Percentiles rank a stretch among this genome's conserved stretches.
Conservation (phyloP, 495 filamentous ascomycete species). For the Venustampulla echinocandica region DNA sequence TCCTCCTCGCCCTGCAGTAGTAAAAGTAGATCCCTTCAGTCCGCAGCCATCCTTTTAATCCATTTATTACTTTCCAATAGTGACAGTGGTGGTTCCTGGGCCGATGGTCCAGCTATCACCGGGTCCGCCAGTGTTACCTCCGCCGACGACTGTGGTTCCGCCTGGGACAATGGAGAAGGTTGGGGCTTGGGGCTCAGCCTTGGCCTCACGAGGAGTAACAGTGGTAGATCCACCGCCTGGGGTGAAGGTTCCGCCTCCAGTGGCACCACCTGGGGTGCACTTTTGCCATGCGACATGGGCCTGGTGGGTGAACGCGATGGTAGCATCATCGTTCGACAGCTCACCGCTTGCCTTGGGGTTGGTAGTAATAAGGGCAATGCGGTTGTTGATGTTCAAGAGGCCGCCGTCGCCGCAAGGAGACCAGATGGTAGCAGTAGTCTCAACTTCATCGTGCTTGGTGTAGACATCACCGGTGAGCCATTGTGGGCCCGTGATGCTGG, state of each 20-base stretch:
- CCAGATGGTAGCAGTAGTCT: slow-evolving; percentile 46
- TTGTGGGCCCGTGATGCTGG: slow-evolving; percentile 37
- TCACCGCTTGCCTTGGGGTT: slow-evolving; percentile 36
- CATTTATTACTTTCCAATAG: background rate
- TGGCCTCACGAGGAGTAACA: background rate
- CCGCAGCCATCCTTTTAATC: background rate
- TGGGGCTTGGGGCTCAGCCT: background rate
- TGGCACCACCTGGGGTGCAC: slow-evolving; percentile 26
- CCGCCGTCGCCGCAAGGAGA: slow-evolving; percentile 46
- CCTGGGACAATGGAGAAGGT: slow-evolving; percentile 3
- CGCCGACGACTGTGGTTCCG: background rate
- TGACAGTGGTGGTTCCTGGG: slow-evolving; percentile 1
- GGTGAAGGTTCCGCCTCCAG: slow-evolving; percentile 5
- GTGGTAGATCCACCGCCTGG: background rate
- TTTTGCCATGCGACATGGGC: slow-evolving; percentile 42
- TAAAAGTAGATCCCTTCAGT: too few species aligned
- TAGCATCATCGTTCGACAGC: slow-evolving; percentile 49
- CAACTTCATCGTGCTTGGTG: slow-evolving; percentile 46
- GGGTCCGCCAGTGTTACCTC: background rate
- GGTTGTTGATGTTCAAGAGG: slow-evolving; percentile 53
- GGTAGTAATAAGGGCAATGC: slow-evolving; percentile 40
- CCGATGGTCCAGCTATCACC: background rate
- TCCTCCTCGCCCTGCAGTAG: too few species aligned
- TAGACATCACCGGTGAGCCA: slow-evolving; percentile 39
- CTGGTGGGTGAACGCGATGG: slow-evolving; percentile 47